A percentile compares a stretch with the other conserved stretches of the same genome.
phyloP scores from a whole-genome alignment of 2,329 filamentous ascomycete species.

The Basipetospora chlamydospora region DNA sequence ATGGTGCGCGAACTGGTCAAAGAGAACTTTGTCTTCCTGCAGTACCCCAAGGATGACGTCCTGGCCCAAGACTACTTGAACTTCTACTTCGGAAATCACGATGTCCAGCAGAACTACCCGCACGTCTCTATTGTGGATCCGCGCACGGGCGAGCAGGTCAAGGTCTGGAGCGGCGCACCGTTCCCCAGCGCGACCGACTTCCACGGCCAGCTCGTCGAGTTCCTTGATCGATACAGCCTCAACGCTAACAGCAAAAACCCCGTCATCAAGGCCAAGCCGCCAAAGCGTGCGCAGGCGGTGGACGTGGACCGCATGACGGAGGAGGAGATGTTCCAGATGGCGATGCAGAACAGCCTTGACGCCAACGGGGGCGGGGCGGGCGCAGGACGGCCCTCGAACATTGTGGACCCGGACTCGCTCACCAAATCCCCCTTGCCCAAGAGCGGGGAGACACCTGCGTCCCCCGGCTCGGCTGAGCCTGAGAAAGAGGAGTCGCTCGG shows the following conservation, averaged over 20 bases:
- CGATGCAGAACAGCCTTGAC: conserved; percentile 73
- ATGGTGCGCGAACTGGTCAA: conserved; percentile 64
- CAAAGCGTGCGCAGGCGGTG: too few species aligned
- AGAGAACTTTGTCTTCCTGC: conserved; percentile 91
- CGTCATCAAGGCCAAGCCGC: conserved; percentile 61
- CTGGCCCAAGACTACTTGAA: conserved; percentile 69
- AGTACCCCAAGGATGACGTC: conserved; percentile 77
- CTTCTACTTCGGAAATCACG: conserved; percentile 71
- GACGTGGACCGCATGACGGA: conserved; percentile 86
- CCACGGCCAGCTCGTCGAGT: conserved; percentile 81
- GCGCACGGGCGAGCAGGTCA: conserved; percentile 90
- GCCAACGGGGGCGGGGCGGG: conserved; percentile 15
- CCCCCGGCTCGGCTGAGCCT: conserved; percentile 16
- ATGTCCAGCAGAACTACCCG: conserved; percentile 80
- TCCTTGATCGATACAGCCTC: conserved; percentile 91
- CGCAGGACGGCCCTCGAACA: conserved; percentile 30
- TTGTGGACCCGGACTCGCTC: conserved; percentile 74
- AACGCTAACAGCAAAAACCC: conserved; percentile 84
- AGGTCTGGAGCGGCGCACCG: conserved; percentile 80
- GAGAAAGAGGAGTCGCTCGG: conserved; percentile 16
- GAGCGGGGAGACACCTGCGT: conserved; percentile 23
- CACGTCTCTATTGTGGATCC: conserved; percentile 95
- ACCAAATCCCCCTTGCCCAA: conserved; percentile 48
- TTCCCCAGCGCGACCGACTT: conserved; percentile 68
- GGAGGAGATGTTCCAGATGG: conserved; percentile 93